Evolutionary conservation across 2,329 filamentous ascomycete species (phyloP), one percentile per base, ranked within the genome.

Genomic region (Talaromyces sp.): DNA sequence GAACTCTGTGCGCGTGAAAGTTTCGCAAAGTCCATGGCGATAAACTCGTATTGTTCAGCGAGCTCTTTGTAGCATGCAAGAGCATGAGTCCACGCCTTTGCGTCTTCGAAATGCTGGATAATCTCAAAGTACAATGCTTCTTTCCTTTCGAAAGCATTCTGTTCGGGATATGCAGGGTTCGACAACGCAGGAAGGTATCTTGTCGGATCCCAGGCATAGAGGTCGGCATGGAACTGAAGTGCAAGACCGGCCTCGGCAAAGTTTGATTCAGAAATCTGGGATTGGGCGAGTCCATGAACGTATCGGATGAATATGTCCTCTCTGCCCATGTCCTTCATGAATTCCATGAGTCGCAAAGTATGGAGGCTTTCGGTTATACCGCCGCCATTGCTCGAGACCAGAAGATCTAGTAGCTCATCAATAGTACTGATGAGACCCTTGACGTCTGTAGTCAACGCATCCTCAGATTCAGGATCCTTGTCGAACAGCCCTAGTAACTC

Each of bases 271-370:
- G 88, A 85, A 8, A 85, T 83, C 73, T 98, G 94, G 12, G 95
- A 81, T 44, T 87, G 81, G 2, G 92, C 91, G 23, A 98, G 83
- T 74, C 97, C 92, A 72, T 98, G 94, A 14, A 98, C 93, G 70
- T 98, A 97, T 66, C 92, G 89, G 66, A 96, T 90, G 75, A 96
- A 98, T 61, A 97, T 96, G 70, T 97, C 93, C 73, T 96, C 92
- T 71, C 96, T 96, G 67, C 96, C 91, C 89, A 97, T 96, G 72
- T 97, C 92, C 66, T 92, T 90, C 68, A 98, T 83, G 76, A 97
- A 98, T 68, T 97, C 92, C 93, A 98, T 97, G 30, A 98, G 81
- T 61, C 91, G 87, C 57, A 98, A 79, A 0, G 92, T 91, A 74
- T 97, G 92, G 75, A 96, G 91, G 66, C 96, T 90, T 70, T 96